Base-by-base conservation (phyloP, 345 rosid species). In the Mangifera indica region DNA sequence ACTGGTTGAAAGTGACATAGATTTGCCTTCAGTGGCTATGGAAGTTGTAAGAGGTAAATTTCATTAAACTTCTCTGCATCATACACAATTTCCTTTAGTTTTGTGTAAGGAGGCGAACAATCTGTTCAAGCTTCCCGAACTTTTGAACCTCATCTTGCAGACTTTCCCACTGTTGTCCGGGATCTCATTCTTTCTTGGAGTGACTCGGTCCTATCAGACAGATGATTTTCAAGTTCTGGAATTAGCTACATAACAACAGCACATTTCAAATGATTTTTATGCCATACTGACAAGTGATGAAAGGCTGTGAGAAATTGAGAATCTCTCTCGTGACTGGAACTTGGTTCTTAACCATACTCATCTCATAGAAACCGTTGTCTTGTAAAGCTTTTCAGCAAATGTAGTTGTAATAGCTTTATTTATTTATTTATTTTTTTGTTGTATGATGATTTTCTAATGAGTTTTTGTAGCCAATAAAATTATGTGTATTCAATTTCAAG, bases 151-250 rank as follows among this genome's bases (percentile, higher is more conserved):
- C 7, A 24, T 70, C 29, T 66, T 78, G 84, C 87, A 94, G 98
- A 90, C 78, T 25, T 94, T 22, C 98, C 98, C 1, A 82, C 80
- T 57, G 86, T 90, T n/a, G 75, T 88, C 54, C 88, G 97, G 45
- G 97, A 92, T 78, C 71, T 90, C 44, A 77, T 87, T 80, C 85
- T 91, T 65, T 88, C 91, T 42, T 91, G 98, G 98, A 87, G 89
- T 55, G 88, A 88, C 74, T 85, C 96, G 2, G 75, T 91, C 40
- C 77, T 94, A 56, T 88, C 87, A 0, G 92, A 85, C 73, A 83
- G 92, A 73, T 88, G 72, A 80, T 61, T 29, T 29, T 51, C 66
- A 72, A 60, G 45, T 10, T 37, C 3, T 59, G 59, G 68, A 76
- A 75, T 46, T 69, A 76, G 70, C 66, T 56, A 6, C 67, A 61